These are phyloP conservation scores for Colletotrichum phormii DNA, from an alignment of 2,329 filamentous ascomycete genomes.

Conservation along the genomic window DNA sequence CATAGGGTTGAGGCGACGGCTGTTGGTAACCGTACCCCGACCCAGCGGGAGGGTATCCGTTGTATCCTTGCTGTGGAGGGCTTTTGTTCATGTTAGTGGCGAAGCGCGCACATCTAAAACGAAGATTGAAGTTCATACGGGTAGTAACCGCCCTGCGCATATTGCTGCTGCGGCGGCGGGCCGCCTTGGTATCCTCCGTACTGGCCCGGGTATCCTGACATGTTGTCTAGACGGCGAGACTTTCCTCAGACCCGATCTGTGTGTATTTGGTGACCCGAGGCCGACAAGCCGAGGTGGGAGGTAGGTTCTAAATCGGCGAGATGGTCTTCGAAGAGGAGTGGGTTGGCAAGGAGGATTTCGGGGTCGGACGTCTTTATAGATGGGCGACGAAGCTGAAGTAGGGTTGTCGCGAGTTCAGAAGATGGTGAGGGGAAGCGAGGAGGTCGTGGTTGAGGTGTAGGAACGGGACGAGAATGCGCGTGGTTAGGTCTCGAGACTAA, in stretches of 20 bases:
- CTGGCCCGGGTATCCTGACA: constrained; percentile 73
- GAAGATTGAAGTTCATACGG: constrained; percentile 57
- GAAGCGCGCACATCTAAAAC: constrained; percentile 35
- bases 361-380: constrained; percentile 21
- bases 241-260: neutral
- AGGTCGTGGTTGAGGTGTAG: constrained; percentile 5
- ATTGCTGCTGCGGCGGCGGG: constrained; percentile 49
- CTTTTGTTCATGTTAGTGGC: constrained; percentile 40
- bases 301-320: neutral
- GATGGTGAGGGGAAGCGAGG: constrained; percentile 13
- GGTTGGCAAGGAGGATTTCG: constrained; percentile 2
- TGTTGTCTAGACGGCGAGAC: constrained; percentile 45
- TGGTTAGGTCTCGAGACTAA: constrained; percentile 28
- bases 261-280: neutral
- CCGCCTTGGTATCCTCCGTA: constrained; percentile 57
- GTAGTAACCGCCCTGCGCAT: constrained; percentile 58
- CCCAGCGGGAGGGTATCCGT: constrained; percentile 56
- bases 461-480: constrained; percentile 18
- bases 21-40: constrained; percentile 59
- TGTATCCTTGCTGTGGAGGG: constrained; percentile 59
- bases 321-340: neutral
- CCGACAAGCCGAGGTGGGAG: neutral
- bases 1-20: constrained; percentile 60
- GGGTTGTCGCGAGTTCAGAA: neutral
- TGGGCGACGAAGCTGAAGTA: constrained; percentile 1